A percentile compares a stretch with the other conserved stretches of the same genome.
Conservation (phyloP, 2,329 filamentous ascomycete species). For the Aureobasidium sp. region DNA sequence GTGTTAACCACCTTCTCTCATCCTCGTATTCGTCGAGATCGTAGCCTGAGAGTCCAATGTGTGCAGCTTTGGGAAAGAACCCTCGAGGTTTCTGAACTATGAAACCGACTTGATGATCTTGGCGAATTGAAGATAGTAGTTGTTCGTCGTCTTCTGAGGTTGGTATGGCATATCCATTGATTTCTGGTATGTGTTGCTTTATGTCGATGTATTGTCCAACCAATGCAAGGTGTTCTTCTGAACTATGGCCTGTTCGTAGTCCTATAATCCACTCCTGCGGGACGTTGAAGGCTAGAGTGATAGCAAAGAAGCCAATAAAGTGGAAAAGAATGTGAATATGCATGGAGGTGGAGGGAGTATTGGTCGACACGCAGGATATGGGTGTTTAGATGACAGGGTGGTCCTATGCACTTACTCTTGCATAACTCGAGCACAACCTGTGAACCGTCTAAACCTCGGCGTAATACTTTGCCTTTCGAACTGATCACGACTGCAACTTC, state of each 20-base stretch:
- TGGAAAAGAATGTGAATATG: not conserved
- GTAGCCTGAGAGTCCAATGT: not conserved
- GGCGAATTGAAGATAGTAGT: not conserved
- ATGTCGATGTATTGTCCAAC: not conserved
- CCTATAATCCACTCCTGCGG: not conserved
- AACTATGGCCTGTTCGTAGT: not conserved
- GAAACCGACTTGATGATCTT: not conserved
- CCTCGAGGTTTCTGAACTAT: not conserved
- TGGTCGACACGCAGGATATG: too few species aligned
- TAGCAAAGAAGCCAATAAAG: not conserved
- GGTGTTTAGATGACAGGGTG: too few species aligned
- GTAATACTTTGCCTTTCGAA: too few species aligned
- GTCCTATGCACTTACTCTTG: too few species aligned
- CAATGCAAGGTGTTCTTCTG: not conserved
- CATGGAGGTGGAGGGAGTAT: too few species aligned
- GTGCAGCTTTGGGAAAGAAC: not conserved
- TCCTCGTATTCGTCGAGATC: not conserved
- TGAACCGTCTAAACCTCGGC: too few species aligned
- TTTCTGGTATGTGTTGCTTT: not conserved
- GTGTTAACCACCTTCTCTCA: not conserved
- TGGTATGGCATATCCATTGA: not conserved
- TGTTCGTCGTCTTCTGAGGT: not conserved
- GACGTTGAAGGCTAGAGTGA: too few species aligned
- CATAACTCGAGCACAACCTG: too few species aligned
- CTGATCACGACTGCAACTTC: too few species aligned